Evolutionary conservation across 163 green algal genomes (phyloP).

Genomic region (Picocystis sp.): DNA sequence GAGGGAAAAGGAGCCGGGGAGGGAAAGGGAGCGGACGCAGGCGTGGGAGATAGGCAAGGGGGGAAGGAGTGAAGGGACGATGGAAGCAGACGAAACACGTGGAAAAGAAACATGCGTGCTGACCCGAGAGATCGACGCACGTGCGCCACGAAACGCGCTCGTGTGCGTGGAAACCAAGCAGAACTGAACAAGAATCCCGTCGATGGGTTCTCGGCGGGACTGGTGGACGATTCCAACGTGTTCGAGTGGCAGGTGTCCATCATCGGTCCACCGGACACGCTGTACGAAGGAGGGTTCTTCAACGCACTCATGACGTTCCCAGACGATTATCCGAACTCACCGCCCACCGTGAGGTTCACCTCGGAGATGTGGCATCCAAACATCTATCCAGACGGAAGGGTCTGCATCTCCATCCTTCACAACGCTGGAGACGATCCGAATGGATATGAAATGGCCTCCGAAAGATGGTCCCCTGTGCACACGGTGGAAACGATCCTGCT

Average conservation of each 20-base stretch:
- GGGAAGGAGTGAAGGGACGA: no score
- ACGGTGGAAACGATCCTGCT: constrained; percentile 98
- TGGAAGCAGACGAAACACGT: not conserved
- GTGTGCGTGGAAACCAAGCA: constrained; percentile 24
- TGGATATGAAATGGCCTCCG: constrained; percentile 82
- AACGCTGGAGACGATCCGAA: constrained; percentile 86
- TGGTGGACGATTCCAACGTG: constrained; percentile 91
- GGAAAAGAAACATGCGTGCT: not conserved
- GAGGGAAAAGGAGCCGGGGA: not conserved
- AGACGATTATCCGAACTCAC: constrained; percentile 92
- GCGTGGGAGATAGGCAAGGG: not conserved
- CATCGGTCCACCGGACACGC: constrained; percentile 91
- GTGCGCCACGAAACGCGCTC: not conserved
- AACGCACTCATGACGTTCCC: constrained; percentile 89
- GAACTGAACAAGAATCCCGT: constrained; percentile 91
- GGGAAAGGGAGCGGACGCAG: not conserved
- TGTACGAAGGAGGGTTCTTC: constrained; percentile 99
- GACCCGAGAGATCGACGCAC: not conserved
- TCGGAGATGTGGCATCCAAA: constrained; percentile 99
- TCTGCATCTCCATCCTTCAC: constrained; percentile 99
- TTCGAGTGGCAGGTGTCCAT: constrained; percentile 99
- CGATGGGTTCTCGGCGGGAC: constrained; percentile 94
- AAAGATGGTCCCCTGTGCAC: constrained; percentile 94
- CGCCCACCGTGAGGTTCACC: constrained; percentile 83
- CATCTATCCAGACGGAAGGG: constrained; percentile 87